Base-by-base conservation (phyloP, 2,329 filamentous ascomycete species). In the Plenodomus lindquistii region DNA sequence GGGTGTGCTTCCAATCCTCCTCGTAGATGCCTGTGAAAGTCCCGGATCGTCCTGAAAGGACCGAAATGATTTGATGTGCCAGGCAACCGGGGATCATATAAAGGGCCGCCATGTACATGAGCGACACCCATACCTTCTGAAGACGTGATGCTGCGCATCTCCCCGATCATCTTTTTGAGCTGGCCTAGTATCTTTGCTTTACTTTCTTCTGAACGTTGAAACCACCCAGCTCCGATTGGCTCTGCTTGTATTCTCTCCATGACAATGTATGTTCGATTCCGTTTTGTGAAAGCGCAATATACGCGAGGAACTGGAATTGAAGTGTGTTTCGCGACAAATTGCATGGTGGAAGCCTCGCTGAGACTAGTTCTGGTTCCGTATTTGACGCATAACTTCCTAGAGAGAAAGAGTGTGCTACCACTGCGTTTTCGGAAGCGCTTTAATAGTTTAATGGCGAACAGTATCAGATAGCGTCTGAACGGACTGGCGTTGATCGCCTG, bases 231-330 rank as follows among this genome's bases (percentile, higher is more conserved):
- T 21, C 56, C 46, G n/a, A 71, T 16, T 4, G 35, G 34, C 9
- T 61, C 44, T 19, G 74, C 72, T 3, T 62, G 41, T 21, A 76
- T 69, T 36, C 66, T 45, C 24, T 71, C 60, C 77, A 81, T 81
- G 0, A 80, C 65, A 37, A 81, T 79, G 54, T 78, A 78, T 0
- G 74, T 66, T 3, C 54, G 52, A 16, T 69, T 70, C 9, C 70
- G 67, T 44, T 72, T 63, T 1, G 66, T 44, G 42, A 81, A 81
- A 29, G 76, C 66, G 51, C 69, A 77, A 52, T 77, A 66, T 1
- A 80, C 66, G 9, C 70, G 69, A 2, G 79, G 78, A 0, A 79
- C 73, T 3, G 77, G 77, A 18, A 81, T 69, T 2, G 64, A 66
- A 4, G 76, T 80, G 41, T 76, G 64, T 13, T 63, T 39, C 4